A percentile compares a stretch with the other conserved stretches of the same genome.
These are phyloP conservation scores for Aspergillus unguis DNA, from an alignment of 2,329 filamentous ascomycete species.

Conservation along the genomic window DNA sequence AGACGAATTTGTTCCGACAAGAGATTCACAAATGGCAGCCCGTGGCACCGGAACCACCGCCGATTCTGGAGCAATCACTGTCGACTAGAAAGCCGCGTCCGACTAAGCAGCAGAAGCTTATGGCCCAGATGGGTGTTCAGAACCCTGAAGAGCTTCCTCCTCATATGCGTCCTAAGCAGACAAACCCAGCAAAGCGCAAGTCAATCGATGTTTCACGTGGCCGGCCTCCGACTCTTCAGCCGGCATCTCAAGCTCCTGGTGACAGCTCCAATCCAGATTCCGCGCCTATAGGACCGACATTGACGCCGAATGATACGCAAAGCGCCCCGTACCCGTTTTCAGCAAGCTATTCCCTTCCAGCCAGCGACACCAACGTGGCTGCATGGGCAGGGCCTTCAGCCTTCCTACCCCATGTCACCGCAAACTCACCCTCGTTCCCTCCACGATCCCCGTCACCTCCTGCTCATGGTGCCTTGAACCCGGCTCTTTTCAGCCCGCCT, in stretches of 20 bases:
- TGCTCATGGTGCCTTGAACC: slow-evolving; percentile 33
- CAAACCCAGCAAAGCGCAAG: slow-evolving; percentile 66
- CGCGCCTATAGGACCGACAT: slow-evolving; percentile 32
- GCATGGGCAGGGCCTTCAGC: slow-evolving; percentile 36
- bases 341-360: slow-evolving; percentile 38
- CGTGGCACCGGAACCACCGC: slow-evolving; percentile 80
- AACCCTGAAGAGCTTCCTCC: slow-evolving; percentile 88
- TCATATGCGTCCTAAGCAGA: slow-evolving; percentile 73
- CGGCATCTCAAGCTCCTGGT: slow-evolving; percentile 29
- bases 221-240: slow-evolving; percentile 30
- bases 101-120: slow-evolving; percentile 93
- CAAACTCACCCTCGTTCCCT: slow-evolving; percentile 39
- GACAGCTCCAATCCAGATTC: slow-evolving; percentile 30
- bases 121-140: slow-evolving; percentile 81
- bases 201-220: slow-evolving; percentile 49
- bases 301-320: slow-evolving; percentile 29
- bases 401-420: slow-evolving; percentile 36
- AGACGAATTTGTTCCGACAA: slow-evolving; percentile 97
- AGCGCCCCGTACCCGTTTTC: slow-evolving; percentile 37
- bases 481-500: slow-evolving; percentile 43
- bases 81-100: slow-evolving; percentile 94
- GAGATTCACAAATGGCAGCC: slow-evolving; percentile 94
- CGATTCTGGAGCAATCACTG: slow-evolving; percentile 78
- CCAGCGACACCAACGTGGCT: slow-evolving; percentile 32
- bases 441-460: slow-evolving; percentile 37